Base-by-base conservation (phyloP, 768 basidiomycete genomes). In the Coprinellus micaceus region DNA sequence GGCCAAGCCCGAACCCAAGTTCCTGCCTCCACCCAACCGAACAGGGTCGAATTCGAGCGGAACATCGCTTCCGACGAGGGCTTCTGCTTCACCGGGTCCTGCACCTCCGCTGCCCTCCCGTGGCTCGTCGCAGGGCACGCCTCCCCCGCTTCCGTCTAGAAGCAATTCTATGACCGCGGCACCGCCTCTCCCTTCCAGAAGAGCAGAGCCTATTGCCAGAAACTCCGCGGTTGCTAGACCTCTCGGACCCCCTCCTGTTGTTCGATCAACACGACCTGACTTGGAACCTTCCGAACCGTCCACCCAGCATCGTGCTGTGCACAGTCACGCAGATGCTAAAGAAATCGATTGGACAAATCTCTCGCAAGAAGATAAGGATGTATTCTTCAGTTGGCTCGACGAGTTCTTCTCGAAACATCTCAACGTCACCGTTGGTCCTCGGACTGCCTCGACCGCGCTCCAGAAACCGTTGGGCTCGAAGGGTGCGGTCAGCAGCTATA, bases 331-430 rank as follows among this genome's bases (percentile, higher is more conserved):
- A 6, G 25, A 33, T 19, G 44, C 70, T 12, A 45, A 59, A 17
- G 60, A 58, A 39, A 81, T 91, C 28, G 83, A 89, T 65, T 92
- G 89, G 89, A 67, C 76, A 4, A 83, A 88, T 66, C 74, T 92
- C 46, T 80, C 82, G 1, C 63, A 66, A 21, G 77, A 85, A 65
- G 88, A 92, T 63, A 91, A 89, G 65, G 71, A 81, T 28, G 81
- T 74, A 24, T 88, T 92, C 64, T 92, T 91, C 68, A 69, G 70
- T 57, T 91, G 89, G 89, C 74, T 92, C 21, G 89, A 92, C 65
- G 89, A 91, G 63, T 91, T 85, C 70, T 92, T 92, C 63, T 77
- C 81, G 15, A 75, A 77, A 30, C 73, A 57, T 52, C 56, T 57
- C 29, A 46, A 52, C 10, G 52, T 52, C 19, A 37, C 17, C 24